Evolutionary conservation across 495 filamentous ascomycete species (phyloP).

Genomic region (Darksidea phi): DNA sequence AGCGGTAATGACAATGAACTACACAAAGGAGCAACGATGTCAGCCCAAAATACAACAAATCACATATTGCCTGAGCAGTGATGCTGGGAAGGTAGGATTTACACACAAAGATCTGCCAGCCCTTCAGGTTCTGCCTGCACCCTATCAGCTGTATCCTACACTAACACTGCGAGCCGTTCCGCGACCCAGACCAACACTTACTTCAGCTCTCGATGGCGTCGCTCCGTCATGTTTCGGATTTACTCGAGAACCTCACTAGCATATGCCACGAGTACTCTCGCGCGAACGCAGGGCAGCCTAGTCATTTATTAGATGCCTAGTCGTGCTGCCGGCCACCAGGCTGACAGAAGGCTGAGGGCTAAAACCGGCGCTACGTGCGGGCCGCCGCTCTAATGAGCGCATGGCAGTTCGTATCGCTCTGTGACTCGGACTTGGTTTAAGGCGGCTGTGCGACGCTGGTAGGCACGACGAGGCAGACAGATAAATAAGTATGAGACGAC

Average conservation of each 20-base stretch:
- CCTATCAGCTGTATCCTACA: too few relatives aligned
- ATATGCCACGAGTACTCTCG: too few relatives aligned
- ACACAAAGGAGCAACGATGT: not conserved
- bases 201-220: not conserved
- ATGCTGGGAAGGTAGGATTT: not conserved
- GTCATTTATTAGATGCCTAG: too few relatives aligned
- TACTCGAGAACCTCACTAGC: too few relatives aligned
- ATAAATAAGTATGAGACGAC: not conserved
- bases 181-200: not conserved
- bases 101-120: conserved; percentile 11
- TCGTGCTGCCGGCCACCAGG: too few relatives aligned
- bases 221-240: not conserved
- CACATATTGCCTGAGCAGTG: not conserved
- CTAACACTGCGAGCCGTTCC: not conserved
- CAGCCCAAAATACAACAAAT: not conserved
- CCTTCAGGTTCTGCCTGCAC: not conserved
- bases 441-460: not conserved
- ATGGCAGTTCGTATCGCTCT: too few relatives aligned
- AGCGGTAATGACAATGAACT: conserved; percentile 44
- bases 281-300: too few relatives aligned
- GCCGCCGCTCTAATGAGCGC: too few relatives aligned
- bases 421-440: not conserved
- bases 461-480: not conserved
- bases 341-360: too few relatives aligned
- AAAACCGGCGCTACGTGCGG: too few relatives aligned